A percentile compares a stretch with the other conserved stretches of the same genome.
phyloP scores from a whole-genome alignment of 345 rosid species.

The Lumnitzera racemosa region DNA sequence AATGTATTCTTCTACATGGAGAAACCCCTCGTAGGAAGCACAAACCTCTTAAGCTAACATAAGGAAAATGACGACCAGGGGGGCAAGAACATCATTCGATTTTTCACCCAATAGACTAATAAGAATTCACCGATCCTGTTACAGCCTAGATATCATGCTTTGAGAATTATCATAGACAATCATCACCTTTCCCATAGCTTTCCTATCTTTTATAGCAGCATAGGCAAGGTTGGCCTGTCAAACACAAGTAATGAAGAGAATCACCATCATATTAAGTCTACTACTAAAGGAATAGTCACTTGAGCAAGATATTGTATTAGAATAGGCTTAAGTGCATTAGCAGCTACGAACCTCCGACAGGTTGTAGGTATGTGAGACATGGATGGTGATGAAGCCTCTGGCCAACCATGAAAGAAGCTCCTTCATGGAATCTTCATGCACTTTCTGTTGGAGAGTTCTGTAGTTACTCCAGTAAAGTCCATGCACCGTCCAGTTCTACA shows the following conservation, averaged over 20 bases:
- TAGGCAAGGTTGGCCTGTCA: constrained; percentile 83
- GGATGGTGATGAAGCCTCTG: constrained; percentile 54
- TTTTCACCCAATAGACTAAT: too few relatives aligned
- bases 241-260: constrained; percentile 5
- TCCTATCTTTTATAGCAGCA: constrained; percentile 69
- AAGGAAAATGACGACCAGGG: too few relatives aligned
- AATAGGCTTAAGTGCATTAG: neutral
- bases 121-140: constrained; percentile 2
- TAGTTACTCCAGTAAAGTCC: constrained; percentile 97
- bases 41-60: too few relatives aligned
- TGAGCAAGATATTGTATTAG: neutral
- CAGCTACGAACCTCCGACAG: constrained; percentile 54
- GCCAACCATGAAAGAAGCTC: constrained; percentile 82
- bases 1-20: too few relatives aligned
- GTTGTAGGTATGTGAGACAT: constrained; percentile 63
- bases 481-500: constrained; percentile 93
- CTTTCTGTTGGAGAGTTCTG: constrained; percentile 42
- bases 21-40: too few relatives aligned
- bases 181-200: constrained; percentile 89
- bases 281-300: neutral
- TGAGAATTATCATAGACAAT: constrained; percentile 36
- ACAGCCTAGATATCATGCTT: constrained; percentile 50
- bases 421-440: constrained; percentile 57
- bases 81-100: too few relatives aligned
- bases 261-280: neutral